Base-by-base conservation (phyloP, 2,329 filamentous ascomycete species). In the Apiospora koreana region DNA sequence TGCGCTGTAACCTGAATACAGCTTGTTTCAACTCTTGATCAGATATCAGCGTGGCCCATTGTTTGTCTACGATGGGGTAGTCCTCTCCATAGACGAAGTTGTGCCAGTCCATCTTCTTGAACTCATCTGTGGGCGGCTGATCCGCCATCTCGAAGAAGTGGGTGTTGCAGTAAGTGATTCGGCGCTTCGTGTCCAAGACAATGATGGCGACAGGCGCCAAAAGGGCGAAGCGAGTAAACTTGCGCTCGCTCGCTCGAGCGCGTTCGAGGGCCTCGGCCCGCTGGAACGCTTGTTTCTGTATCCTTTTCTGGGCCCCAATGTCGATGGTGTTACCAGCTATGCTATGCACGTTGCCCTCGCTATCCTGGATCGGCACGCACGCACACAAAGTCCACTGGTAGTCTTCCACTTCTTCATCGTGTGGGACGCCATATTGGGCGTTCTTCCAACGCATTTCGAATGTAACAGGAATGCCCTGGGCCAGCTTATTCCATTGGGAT, bases 171-270 rank as follows among this genome's bases (percentile, higher is more conserved):
- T 94, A 95, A 10, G 88, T 93, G 75, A 96, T 92, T 35, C 86
- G 83, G 4, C 93, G 93, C 46, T 85, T 80, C 0, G 88, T 86
- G 76, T 94, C 88, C n/a, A 93, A 92, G 74, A 96, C 95, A 78
- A 95, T 95, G 82, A 97, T 92, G 41, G 93, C 94, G 0, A 95
- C 93, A 0, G 93, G 93, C 0, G 93, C 92, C 73, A 94, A 93
- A 76, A 95, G 93, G 2, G 93, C 93, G 92, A 96, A 94, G 62
- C 93, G 87, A 0, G 92, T 93, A 77, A 96, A 95, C 70, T 92
- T 91, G 43, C 92, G 91, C 79, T 96, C 93, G 77, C 90, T 90
- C 75, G 91, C 88, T 50, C 86, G 84, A 0, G 88, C 88, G 75
- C 91, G 87, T 74, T 88, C 70, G 16, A 71, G 64, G 5, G 70